Evolutionary conservation across 352 stramenopile genomes (phyloP), one percentile per base, ranked within the genome.

Genomic region (Phytophthora cryptogea): DNA sequence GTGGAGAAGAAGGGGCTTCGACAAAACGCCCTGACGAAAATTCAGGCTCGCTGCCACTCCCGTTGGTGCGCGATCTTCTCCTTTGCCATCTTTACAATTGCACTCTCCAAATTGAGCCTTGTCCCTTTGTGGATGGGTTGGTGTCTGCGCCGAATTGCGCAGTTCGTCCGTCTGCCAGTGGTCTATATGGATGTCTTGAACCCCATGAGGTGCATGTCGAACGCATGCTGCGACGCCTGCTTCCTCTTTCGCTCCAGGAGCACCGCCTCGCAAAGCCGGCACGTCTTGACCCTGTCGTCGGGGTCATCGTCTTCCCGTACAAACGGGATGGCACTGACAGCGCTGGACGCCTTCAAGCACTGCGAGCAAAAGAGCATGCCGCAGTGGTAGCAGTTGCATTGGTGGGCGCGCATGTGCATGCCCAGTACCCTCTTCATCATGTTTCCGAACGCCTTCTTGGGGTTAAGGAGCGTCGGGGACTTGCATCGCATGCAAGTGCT

Each of bases 331-430:
- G 67, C 68, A 56, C 60, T 75, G 23, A 69, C 67, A 39, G 85
- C 83, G 23, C 35, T 32, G 28, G 76, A 76, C 23, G 80, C 71
- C 43, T 76, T 86, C 11, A 91, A 63, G 49, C 84, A 94, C 47
- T 88, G 54, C 20, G 54, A 61, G 57, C 84, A 94, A 49, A 86
- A 94, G 23, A 94, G 61, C 48, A 91, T 72, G 1, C 84, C 84
- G 61, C 84, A 94, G 58, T 92, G 84, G 69, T 92, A 94, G 70
- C 84, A 94, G 54, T 91, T 92, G 68, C 76, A 76, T 53, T 88
- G 72, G 47, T 86, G 73, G 39, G 58, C 61, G 13, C 67, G 63
- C 61, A 84, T 55, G 20, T 68, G 67, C 33, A 75, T 46, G 37
- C 80, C 78, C 16, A 92, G 16, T 1, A 82, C 26, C 27, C 47